phyloP scores from a whole-genome alignment of 78 protist species.

The slime mould (Dictyostelium discoideum) region DNA sequence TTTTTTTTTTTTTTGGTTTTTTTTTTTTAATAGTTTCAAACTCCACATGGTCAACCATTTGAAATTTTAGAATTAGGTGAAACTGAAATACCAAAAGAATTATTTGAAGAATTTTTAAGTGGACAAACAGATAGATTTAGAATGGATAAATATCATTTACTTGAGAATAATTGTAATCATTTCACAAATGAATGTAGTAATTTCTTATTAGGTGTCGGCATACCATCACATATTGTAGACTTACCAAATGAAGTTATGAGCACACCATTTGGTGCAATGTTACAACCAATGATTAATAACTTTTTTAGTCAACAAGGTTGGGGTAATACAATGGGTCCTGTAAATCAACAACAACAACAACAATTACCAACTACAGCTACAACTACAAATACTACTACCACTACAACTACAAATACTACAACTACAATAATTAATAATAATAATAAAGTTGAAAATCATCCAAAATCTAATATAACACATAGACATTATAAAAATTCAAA shows the following conservation, averaged over 20 bases:
- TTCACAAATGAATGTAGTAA: slow-evolving; percentile 40
- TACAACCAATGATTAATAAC: slow-evolving; percentile 49
- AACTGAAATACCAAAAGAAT: slow-evolving; percentile 39
- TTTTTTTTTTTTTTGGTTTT: background rate
- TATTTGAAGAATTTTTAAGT: slow-evolving; percentile 47
- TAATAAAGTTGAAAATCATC: slow-evolving; percentile 17
- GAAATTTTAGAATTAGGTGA: slow-evolving; percentile 32
- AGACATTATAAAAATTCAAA: background rate
- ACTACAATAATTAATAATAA: background rate
- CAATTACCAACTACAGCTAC: background rate
- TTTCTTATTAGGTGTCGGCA: slow-evolving; percentile 17
- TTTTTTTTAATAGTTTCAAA: slow-evolving; percentile 1
- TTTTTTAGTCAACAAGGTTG: slow-evolving; percentile 36
- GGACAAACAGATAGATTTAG: slow-evolving; percentile 14
- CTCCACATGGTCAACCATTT: slow-evolving; percentile 63
- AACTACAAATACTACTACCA: background rate
- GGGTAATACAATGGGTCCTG: slow-evolving; percentile 24
- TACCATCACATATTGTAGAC: slow-evolving; percentile 28
- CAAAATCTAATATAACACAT: slow-evolving; percentile 15
- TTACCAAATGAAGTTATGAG: slow-evolving; percentile 47
- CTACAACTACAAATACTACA: background rate
- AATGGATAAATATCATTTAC: slow-evolving; percentile 65
- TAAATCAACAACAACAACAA: background rate
- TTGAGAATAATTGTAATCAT: slow-evolving; percentile 74
- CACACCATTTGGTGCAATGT: slow-evolving; percentile 58